Evolutionary conservation across 1,284 basidiomycete genomes (phyloP).

Genomic region (Moniliella sp.): DNA sequence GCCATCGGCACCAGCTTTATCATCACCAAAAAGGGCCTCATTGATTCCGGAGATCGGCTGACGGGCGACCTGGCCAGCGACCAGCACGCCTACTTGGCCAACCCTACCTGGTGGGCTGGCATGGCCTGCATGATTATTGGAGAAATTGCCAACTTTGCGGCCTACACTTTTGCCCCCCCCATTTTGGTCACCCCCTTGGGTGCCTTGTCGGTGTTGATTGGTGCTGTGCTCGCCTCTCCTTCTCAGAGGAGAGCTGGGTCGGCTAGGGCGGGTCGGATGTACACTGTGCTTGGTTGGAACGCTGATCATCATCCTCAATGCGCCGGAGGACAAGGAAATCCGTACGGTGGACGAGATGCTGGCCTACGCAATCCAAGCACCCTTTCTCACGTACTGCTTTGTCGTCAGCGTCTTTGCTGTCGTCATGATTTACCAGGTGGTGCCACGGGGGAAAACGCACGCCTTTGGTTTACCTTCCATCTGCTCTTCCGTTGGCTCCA

Average conservation of each 20-base stretch:
- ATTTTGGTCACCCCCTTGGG: slow-evolving; percentile 90
- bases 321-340: slow-evolving; percentile 81
- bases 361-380: slow-evolving; percentile 61
- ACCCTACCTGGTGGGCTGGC: slow-evolving; percentile 94
- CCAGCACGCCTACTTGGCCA: slow-evolving; percentile 49
- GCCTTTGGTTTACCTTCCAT: slow-evolving; percentile 84
- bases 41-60: slow-evolving; percentile 25
- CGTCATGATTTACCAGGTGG: slow-evolving; percentile 64
- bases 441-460: slow-evolving; percentile 64
- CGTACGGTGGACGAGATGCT: slow-evolving; percentile 84
- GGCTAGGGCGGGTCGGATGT: slow-evolving; percentile 76
- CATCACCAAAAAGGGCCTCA: slow-evolving; percentile 32
- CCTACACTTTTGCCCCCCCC: slow-evolving; percentile 90
- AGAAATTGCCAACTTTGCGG: slow-evolving; percentile 74
- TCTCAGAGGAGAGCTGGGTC: slow-evolving; percentile 75
- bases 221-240: slow-evolving; percentile 59
- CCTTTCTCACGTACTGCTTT: slow-evolving; percentile 55
- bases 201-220: slow-evolving; percentile 81
- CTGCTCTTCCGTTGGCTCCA: slow-evolving; percentile 64
- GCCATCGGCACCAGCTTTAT: slow-evolving; percentile 33
- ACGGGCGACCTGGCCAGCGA: slow-evolving; percentile 32
- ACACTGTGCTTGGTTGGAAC: slow-evolving; percentile 72
- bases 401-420: slow-evolving; percentile 55
- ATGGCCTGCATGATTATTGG: slow-evolving; percentile 49
- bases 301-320: slow-evolving; percentile 84